Conservation (phyloP, 2,329 filamentous ascomycete genomes). For the Scedosporium aurantiacum region DNA sequence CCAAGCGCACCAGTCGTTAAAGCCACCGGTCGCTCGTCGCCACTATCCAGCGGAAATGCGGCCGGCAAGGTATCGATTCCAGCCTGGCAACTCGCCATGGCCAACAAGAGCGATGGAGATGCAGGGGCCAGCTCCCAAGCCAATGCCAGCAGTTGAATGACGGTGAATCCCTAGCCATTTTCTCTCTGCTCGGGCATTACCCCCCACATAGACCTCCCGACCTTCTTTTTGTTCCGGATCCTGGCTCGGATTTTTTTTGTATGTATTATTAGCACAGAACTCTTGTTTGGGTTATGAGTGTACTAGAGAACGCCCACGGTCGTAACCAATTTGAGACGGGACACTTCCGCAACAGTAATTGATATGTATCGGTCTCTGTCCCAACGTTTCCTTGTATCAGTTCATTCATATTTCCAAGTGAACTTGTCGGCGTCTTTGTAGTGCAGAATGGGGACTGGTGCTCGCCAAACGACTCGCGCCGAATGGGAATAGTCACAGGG, state of each 20-base stretch:
- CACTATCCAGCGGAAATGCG: conserved; percentile 23
- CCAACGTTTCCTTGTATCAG: too few species aligned
- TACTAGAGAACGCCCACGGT: neutral
- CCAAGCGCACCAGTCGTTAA: neutral
- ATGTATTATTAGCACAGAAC: neutral
- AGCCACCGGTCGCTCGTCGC: conserved; percentile 5
- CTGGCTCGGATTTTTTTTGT: neutral
- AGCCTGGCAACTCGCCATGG: conserved; percentile 63
- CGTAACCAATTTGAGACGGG: too few species aligned
- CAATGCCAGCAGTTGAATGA: neutral
- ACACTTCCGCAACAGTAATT: too few species aligned
- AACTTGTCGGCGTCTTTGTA: neutral
- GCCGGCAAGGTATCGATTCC: conserved; percentile 58
- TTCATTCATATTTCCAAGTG: too few species aligned
- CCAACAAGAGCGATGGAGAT: conserved; percentile 14
- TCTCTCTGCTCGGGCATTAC: neutral
- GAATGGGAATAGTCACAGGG: too few species aligned
- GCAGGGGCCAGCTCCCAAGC: conserved; percentile 11
- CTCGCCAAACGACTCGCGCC: too few species aligned
- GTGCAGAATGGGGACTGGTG: neutral
- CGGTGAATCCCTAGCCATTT: too few species aligned
- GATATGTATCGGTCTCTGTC: too few species aligned
- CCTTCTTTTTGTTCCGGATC: neutral
- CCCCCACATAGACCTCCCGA: too few species aligned
- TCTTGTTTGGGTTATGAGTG: neutral